Evolutionary conservation across 2,329 filamentous ascomycete genomes (phyloP), one percentile per base, ranked within the genome.

Genomic region (Scytalidium lignicola): DNA sequence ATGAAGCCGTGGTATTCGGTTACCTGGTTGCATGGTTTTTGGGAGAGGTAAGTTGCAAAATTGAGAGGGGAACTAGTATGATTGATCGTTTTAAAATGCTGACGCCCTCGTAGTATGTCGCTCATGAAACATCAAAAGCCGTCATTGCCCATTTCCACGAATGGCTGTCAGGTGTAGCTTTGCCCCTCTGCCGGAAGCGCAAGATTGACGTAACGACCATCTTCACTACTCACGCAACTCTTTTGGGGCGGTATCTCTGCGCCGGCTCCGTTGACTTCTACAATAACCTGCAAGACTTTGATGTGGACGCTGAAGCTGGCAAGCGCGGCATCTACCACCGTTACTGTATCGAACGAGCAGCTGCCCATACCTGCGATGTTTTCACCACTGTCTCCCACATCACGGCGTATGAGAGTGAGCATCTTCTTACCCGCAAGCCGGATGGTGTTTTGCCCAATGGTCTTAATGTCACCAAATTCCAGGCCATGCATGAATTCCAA

Each of bases 321-420:
- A 97, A 96, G 77, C 88, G 93, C 62, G 93, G 93, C 51, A 97
- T 99, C 67, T 99, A 97, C 74, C 93, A 99, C 73, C 79, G 93
- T 52, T 97, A 97, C 75, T 97, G 93, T 73, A 95, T 99, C 63
- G 93, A 99, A 73, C 86, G 93, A 56, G 92, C 89, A 43, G 89
- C 92, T 19, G 85, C 93, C 18, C 93, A 99, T 67, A 80, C 90
- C 6, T 88, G 87, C 58, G 93, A 99, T 70, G 93, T 99, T 62
- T 97, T 99, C 73, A 99, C 93, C 19, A 99, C 93, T 1, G 93
- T 99, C 52, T 97, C 92, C 17, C 93, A 97, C 69, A 97, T 99
- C 65, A 99, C 93, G 3, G 93, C 93, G 9, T 97, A 95, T 70
- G 93, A 99, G 72, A 95, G 90, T 63, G 93, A 99, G 74, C 92